phyloP scores from a whole-genome alignment of 2,329 filamentous ascomycete species.

The Camillea tinctor region DNA sequence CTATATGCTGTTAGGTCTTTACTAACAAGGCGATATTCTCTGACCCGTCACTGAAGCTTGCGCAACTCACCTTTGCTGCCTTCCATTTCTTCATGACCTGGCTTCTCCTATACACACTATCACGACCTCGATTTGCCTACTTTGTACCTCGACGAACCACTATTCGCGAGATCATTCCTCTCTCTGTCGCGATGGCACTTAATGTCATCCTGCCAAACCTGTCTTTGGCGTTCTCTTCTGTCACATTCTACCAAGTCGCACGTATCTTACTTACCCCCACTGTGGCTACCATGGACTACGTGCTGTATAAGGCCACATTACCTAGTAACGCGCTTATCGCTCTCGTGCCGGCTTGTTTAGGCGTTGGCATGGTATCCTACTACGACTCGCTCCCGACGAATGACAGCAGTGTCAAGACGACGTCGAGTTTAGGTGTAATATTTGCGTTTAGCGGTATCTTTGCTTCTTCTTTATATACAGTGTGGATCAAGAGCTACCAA shows the following conservation, averaged over 20 bases:
- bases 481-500: conserved; percentile 67
- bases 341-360: conserved; percentile 60
- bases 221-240: conserved; percentile 64
- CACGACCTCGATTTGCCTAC: conserved; percentile 55
- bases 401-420: conserved; percentile 52
- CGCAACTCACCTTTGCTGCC: conserved; percentile 64
- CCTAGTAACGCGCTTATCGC: conserved; percentile 53
- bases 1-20: conserved; percentile 52
- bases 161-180: conserved; percentile 57
- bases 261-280: conserved; percentile 65
- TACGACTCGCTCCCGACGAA: conserved; percentile 59
- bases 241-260: conserved; percentile 70
- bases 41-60: conserved; percentile 58
- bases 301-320: conserved; percentile 57
- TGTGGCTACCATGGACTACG: conserved; percentile 63
- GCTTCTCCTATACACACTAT: conserved; percentile 60
- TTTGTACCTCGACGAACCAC: conserved; percentile 58
- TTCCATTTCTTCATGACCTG: conserved; percentile 70
- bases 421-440: conserved; percentile 57
- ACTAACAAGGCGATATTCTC: conserved; percentile 70
- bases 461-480: conserved; percentile 65
- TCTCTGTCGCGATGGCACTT: conserved; percentile 65
- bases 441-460: conserved; percentile 65
- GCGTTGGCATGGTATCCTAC: conserved; percentile 66
- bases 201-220: conserved; percentile 70